Percentiles rank a stretch among this genome's conserved stretches.
Evolutionary conservation across 2,329 filamentous ascomycete species (phyloP).

Genomic region (Hypoxylon sp.): DNA sequence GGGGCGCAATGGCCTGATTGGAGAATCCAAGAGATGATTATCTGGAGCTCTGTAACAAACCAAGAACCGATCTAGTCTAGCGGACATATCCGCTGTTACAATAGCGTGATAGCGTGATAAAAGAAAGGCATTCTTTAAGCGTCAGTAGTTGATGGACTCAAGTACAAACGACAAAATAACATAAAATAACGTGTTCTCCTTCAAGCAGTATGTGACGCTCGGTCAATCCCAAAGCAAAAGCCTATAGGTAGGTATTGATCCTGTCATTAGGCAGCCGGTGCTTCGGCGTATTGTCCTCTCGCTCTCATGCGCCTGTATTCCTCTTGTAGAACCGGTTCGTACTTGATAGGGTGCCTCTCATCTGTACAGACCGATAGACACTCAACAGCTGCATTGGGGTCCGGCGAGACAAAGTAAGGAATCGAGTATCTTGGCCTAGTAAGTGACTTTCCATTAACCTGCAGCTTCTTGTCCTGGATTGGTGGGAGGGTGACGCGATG

Average conservation of each 20-base stretch:
- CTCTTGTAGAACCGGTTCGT: conserved; percentile 59
- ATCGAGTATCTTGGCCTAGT: conserved; percentile 70
- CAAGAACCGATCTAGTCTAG: not conserved
- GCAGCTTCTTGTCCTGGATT: conserved; percentile 55
- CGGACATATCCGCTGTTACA: not conserved
- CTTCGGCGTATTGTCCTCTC: conserved; percentile 51
- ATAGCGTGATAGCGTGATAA: not conserved
- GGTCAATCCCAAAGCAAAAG: not conserved
- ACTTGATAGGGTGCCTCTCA: conserved; percentile 62
- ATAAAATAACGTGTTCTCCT: not conserved
- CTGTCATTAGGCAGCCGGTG: conserved; percentile 3
- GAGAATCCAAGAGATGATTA: not conserved
- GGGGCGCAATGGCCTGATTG: conserved; percentile 10
- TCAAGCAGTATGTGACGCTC: not conserved
- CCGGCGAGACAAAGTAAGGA: conserved; percentile 70
- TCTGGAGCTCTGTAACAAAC: not conserved
- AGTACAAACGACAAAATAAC: not conserved
- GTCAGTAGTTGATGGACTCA: not conserved
- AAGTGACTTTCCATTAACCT: conserved; percentile 59
- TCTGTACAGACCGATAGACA: conserved; percentile 65
- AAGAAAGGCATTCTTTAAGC: not conserved
- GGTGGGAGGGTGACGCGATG: conserved; percentile 67
- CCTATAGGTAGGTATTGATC: conserved; percentile 5
- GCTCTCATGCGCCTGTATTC: conserved; percentile 52
- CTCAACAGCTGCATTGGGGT: conserved; percentile 65